Evolutionary conservation across 2,329 filamentous ascomycete genomes (phyloP).

Genomic region (Chaetomium olivaceum): DNA sequence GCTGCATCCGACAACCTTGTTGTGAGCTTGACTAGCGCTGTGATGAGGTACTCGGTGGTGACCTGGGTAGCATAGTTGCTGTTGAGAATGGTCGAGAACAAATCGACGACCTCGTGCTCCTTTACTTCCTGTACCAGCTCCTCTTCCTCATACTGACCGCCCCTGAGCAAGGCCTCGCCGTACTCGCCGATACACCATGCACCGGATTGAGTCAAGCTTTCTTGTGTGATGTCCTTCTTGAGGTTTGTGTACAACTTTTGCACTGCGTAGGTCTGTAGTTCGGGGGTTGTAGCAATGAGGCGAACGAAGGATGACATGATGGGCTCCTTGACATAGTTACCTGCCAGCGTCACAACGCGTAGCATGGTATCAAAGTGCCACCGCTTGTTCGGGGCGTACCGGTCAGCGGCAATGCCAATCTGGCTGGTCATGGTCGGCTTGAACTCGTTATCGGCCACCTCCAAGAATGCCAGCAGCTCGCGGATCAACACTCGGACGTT

Average conservation of each 20-base stretch:
- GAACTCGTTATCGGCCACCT: conserved; percentile 97
- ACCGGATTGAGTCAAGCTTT: conserved; percentile 87
- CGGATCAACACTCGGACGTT: conserved; percentile 93
- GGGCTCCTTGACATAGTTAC: conserved; percentile 96
- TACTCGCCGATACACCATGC: conserved; percentile 99
- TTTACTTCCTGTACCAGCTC: conserved; percentile 79
- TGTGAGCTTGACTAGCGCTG: conserved; percentile 90
- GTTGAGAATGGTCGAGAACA: conserved; percentile 90
- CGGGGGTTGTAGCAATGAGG: conserved; percentile 89
- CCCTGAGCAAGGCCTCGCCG: conserved; percentile 83
- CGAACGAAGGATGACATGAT: conserved; percentile 96
- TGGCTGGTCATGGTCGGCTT: conserved; percentile 98
- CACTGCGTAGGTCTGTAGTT: conserved; percentile 93
- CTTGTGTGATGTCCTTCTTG: conserved; percentile 96
- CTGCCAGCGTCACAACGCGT: conserved; percentile 86
- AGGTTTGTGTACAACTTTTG: conserved; percentile 90
- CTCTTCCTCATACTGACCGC: conserved; percentile 91
- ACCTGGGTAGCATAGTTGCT: conserved; percentile 92
- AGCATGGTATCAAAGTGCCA: conserved; percentile 99
- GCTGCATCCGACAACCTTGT: conserved; percentile 78
- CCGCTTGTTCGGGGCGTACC: conserved; percentile 93
- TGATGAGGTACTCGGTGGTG: conserved; percentile 93
- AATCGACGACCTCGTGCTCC: conserved; percentile 85
- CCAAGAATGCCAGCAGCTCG: conserved; percentile 90
- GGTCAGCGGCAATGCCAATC: conserved; percentile 94